Evolutionary conservation across 768 basidiomycete genomes (phyloP), one percentile per base, ranked within the genome.

Genomic region (Suillus americanus): DNA sequence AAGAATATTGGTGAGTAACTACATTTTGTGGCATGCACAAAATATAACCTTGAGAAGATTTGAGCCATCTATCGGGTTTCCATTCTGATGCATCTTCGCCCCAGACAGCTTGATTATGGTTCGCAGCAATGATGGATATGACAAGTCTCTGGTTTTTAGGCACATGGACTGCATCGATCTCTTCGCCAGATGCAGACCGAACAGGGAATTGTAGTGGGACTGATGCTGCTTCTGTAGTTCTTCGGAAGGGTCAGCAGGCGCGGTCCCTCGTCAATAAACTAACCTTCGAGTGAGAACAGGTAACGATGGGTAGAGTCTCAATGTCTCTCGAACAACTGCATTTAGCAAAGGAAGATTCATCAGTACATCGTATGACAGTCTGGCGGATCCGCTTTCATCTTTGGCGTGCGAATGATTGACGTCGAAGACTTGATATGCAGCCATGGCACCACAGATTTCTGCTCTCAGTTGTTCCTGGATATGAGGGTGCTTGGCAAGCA

Each of bases 11-110:
- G 8, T 51, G 3, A 50, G 16, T 14, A n/a, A 51, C 14, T n/a
- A 54, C 20, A 5, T n/a, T 12, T 54, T 10, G 6, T 54, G 33
- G 6, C 33, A 14, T 13, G 4, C 60, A 14, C 12, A 48, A 48
- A 14, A 54, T 48, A 1, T 51, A 16, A 35, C 48, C 60, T 46
- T 48, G 30, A 37, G 62, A 20, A 12, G 70, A 66, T n/a, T 61
- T 33, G 8, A 83, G 61, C 83, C 83, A 85, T 53, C 84, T 69
- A 66, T 81, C 77, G 14, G 84, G 83, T 62, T 78, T 82, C 82
- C 83, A 85, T 62, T 81, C 74, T 54, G 76, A 61, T 18, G 70
- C 72, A 62, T 77, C 71, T n/a, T 63, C 51, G 5, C 83, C 84
- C 83, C 83, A 85, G 1, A 83, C 73, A 7, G 74, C 75, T 65